Evolutionary conservation across 495 filamentous ascomycete genomes (phyloP).

Genomic region (Hyaloscypha finlandica): DNA sequence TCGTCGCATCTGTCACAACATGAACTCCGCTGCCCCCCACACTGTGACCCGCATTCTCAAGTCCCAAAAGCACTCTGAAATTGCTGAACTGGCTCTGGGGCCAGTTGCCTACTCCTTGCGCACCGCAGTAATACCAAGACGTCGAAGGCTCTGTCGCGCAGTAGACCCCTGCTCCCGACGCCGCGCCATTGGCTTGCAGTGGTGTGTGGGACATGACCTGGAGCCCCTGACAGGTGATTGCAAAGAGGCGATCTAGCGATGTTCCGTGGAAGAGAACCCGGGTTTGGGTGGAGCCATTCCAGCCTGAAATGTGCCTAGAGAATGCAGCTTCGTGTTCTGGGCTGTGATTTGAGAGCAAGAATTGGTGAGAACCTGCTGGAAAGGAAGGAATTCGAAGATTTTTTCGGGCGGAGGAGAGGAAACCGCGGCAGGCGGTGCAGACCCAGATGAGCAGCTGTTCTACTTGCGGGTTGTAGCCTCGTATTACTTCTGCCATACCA

Average conservation of each 20-base stretch:
- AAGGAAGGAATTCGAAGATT: slow-evolving; percentile 32
- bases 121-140: slow-evolving; percentile 26
- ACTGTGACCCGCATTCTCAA: slow-evolving; percentile 31
- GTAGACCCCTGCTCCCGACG: slow-evolving; percentile 37
- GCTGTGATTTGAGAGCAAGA: slow-evolving; percentile 35
- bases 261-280: slow-evolving; percentile 41
- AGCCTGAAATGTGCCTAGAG: slow-evolving; percentile 12
- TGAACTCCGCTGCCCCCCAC: slow-evolving; percentile 25
- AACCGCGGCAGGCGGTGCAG: slow-evolving; percentile 35
- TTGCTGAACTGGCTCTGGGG: slow-evolving; percentile 26
- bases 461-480: slow-evolving; percentile 12
- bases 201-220: slow-evolving; percentile 27
- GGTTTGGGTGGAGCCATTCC: slow-evolving; percentile 1
- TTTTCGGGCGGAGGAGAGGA: slow-evolving; percentile 33
- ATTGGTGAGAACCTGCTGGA: slow-evolving; percentile 35
- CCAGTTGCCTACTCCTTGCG: slow-evolving; percentile 24
- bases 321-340: slow-evolving; percentile 34
- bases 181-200: slow-evolving; percentile 36
- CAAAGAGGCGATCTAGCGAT: slow-evolving; percentile 33
- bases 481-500: background rate
- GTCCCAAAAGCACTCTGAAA: slow-evolving; percentile 35
- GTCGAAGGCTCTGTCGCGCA: slow-evolving; percentile 34
- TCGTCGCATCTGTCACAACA: slow-evolving; percentile 32
- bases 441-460: slow-evolving; percentile 35
- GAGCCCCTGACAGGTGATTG: slow-evolving; percentile 37